Conservation (phyloP, 495 filamentous ascomycete genomes). For the Penicillium psychrofluorescens region DNA sequence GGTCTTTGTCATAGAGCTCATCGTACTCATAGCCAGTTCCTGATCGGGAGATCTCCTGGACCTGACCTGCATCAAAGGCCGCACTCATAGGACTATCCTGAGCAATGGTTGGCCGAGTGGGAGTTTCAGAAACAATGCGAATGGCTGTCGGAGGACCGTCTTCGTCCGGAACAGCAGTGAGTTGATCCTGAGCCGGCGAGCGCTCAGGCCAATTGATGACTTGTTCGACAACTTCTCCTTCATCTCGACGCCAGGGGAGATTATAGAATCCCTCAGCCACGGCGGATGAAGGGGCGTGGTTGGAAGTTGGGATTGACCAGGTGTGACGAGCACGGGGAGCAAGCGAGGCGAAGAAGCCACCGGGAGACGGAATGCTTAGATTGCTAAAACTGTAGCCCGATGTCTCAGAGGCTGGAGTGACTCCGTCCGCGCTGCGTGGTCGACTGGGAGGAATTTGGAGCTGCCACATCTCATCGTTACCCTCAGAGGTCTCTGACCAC, state of each 20-base stretch:
- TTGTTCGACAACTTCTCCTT: constrained; percentile 55
- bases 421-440: constrained; percentile 35
- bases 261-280: constrained; percentile 82
- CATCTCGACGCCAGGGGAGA: constrained; percentile 55
- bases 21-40: constrained; percentile 56
- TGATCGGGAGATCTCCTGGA: constrained; percentile 29
- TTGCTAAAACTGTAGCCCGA: constrained; percentile 54
- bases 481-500: constrained; percentile 40
- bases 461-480: constrained; percentile 42
- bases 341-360: constrained; percentile 84
- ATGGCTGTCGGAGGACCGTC: constrained; percentile 64
- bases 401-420: constrained; percentile 38
- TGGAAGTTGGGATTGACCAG: constrained; percentile 50
- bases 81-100: constrained; percentile 25
- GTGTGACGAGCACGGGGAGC: constrained; percentile 65
- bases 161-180: constrained; percentile 37
- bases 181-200: constrained; percentile 32
- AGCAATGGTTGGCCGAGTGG: constrained; percentile 12
- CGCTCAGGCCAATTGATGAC: constrained; percentile 55
- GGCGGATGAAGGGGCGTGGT: constrained; percentile 62
- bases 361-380: constrained; percentile 81
- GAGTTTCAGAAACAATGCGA: constrained; percentile 21
- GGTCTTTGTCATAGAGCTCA: constrained; percentile 57
- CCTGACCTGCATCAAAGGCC: constrained; percentile 21
- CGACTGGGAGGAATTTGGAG: constrained; percentile 20